Evolutionary conservation across 1,284 basidiomycete genomes (phyloP).

Genomic region (Ceratobasidium sp.): DNA sequence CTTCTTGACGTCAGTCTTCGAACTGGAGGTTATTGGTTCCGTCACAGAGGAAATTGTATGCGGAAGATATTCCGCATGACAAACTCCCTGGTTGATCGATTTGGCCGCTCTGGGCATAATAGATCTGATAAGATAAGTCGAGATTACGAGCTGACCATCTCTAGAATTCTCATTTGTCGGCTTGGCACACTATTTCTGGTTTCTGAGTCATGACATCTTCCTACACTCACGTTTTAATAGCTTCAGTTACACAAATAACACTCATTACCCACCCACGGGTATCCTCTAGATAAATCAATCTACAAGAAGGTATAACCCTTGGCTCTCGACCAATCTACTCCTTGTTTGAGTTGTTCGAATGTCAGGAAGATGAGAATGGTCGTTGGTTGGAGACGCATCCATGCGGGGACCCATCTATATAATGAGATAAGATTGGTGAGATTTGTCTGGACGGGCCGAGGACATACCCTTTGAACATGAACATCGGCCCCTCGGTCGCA

Average conservation of each 20-base stretch:
- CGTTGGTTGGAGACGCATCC: slow-evolving; percentile 87
- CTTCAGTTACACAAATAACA: background rate
- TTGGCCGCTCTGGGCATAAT: too few relatives aligned
- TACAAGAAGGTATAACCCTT: slow-evolving; percentile 30
- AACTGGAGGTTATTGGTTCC: too few relatives aligned
- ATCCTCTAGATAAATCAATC: background rate
- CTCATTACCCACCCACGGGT: background rate
- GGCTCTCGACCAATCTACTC: slow-evolving; percentile 68
- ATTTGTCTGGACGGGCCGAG: background rate
- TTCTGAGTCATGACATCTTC: background rate
- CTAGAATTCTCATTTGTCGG: too few relatives aligned
- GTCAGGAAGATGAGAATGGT: slow-evolving; percentile 89
- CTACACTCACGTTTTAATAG: background rate
- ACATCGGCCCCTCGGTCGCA: slow-evolving; percentile 84
- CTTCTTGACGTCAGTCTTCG: too few relatives aligned
- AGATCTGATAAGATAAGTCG: too few relatives aligned
- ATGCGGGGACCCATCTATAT: slow-evolving; percentile 81
- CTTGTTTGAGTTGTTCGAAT: slow-evolving; percentile 80
- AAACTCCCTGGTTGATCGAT: too few relatives aligned
- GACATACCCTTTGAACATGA: slow-evolving; percentile 87
- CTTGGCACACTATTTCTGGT: too few relatives aligned
- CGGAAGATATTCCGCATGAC: too few relatives aligned
- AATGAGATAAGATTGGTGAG: background rate
- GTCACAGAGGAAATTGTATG: too few relatives aligned
- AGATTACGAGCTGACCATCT: too few relatives aligned